Percentiles rank a stretch among this genome's conserved stretches.
Conservation (phyloP, 108 stramenopile genomes). For the Schizochytrium sp. region DNA sequence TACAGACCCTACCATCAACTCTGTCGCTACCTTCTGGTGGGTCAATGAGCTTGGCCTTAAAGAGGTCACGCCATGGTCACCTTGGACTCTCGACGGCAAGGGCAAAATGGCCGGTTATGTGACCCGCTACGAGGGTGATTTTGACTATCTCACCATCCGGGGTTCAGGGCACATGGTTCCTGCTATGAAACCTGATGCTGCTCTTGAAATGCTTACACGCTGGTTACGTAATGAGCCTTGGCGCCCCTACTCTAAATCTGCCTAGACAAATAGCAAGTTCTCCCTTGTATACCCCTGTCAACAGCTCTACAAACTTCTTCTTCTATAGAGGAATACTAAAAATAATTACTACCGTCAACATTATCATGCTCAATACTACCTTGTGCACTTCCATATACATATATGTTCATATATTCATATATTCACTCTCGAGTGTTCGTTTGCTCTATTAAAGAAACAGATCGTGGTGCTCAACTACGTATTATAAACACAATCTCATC, state of each 20-base stretch:
- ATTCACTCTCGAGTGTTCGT: too few species aligned
- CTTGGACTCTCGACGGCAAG: constrained; percentile 83
- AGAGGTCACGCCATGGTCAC: constrained; percentile 74
- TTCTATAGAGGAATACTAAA: too few species aligned
- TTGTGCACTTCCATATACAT: too few species aligned
- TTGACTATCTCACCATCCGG: constrained; percentile 83
- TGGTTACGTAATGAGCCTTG: constrained; percentile 39
- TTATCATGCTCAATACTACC: too few species aligned
- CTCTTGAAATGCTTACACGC: constrained; percentile 36
- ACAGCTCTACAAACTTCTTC: too few species aligned
- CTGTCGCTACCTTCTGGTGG: constrained; percentile 82
- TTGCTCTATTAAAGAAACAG: too few species aligned
- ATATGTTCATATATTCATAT: too few species aligned
- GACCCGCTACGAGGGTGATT: constrained; percentile 79
- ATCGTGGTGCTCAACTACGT: too few species aligned
- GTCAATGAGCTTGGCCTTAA: constrained; percentile 75
- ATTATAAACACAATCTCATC: too few species aligned
- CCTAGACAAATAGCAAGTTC: too few species aligned
- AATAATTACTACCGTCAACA: too few species aligned
- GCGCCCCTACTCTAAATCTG: neutral
- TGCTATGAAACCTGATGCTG: constrained; percentile 78
- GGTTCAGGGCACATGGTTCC: constrained; percentile 83
- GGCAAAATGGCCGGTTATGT: constrained; percentile 82
- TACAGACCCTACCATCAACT: constrained; percentile 83
- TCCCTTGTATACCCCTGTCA: too few species aligned